These are phyloP conservation scores for Oldenlandia corymbosa DNA, from an alignment of 257 asterid species.

Conservation along the genomic window DNA sequence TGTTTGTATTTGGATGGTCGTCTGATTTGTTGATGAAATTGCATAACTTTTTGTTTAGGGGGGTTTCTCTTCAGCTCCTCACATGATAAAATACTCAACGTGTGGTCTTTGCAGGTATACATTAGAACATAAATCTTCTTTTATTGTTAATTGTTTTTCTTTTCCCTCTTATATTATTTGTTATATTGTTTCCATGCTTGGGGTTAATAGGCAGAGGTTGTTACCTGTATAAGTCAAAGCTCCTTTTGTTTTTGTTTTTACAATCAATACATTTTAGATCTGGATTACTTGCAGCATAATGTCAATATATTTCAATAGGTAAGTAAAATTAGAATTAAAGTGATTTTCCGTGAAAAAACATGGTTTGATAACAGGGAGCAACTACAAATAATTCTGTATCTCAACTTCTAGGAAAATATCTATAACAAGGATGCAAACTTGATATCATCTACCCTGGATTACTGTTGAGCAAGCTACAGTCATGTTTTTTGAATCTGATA, in stretches of 20 bases:
- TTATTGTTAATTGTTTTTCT: neutral
- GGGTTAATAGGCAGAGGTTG: too few species aligned
- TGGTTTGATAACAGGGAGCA: neutral
- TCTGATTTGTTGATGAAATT: slow-evolving; percentile 11
- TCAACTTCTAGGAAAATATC: neutral
- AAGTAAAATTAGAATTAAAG: neutral
- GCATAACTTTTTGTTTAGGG: slow-evolving; percentile 40
- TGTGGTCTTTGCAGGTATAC: slow-evolving; percentile 87
- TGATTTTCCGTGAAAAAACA: neutral
- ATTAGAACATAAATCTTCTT: slow-evolving; percentile 9
- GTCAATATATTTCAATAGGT: neutral
- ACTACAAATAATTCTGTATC: too few species aligned
- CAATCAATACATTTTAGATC: neutral
- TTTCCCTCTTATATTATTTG: neutral
- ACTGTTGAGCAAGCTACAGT: neutral
- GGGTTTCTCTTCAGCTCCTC: slow-evolving; percentile 93
- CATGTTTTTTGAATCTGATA: neutral
- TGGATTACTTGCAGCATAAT: neutral
- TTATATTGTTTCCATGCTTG: too few species aligned
- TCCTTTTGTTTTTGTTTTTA: too few species aligned
- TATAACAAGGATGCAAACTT: neutral
- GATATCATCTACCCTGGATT: neutral
- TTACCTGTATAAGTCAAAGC: too few species aligned
- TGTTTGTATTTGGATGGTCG: neutral
- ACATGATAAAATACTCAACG: slow-evolving; percentile 68